Conservation (phyloP, 1,284 basidiomycete species). For the Austroboletus rostrupii region DNA sequence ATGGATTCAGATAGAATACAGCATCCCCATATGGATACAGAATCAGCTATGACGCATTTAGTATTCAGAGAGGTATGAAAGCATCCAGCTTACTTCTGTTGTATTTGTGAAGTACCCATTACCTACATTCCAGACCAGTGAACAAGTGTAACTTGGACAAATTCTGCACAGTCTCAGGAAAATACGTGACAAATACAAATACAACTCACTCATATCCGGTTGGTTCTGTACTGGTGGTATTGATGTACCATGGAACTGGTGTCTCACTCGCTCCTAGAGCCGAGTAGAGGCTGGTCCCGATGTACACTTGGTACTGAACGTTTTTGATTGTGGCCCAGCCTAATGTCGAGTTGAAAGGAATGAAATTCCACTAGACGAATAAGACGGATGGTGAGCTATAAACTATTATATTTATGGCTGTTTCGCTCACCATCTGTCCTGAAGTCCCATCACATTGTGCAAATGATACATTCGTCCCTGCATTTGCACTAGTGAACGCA, state of each 20-base stretch:
- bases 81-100: neutral
- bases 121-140: neutral
- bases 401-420: neutral
- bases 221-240: neutral
- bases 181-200: too few species aligned
- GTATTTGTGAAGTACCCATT: neutral
- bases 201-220: neutral
- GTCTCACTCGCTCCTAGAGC: neutral
- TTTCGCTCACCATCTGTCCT: neutral
- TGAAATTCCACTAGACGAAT: neutral
- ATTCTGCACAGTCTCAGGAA: neutral
- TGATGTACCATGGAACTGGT: neutral
- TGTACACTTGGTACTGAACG: neutral
- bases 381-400: neutral
- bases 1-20: neutral
- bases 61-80: neutral
- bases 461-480: neutral
- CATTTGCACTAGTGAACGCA: neutral
- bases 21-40: neutral
- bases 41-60: neutral
- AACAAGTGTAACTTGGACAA: neutral
- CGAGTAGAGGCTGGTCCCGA: neutral
- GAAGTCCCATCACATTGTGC: neutral
- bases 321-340: neutral
- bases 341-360: neutral